phyloP scores from a whole-genome alignment of 2,329 filamentous ascomycete genomes.

The Colletotrichum eremochloae region DNA sequence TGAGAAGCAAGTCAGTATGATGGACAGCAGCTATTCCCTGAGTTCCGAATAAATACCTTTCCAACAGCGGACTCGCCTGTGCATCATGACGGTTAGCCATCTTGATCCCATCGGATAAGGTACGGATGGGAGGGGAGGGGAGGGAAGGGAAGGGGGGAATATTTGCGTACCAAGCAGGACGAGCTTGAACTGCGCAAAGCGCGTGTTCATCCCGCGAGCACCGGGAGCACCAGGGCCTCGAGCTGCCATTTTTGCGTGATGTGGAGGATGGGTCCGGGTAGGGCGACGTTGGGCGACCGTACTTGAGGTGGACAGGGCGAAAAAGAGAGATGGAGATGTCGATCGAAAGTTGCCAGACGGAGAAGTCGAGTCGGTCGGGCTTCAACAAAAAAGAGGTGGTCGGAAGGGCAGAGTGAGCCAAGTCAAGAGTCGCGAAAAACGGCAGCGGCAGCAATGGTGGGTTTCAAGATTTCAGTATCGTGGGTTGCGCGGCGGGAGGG shows the following conservation, averaged over 20 bases:
- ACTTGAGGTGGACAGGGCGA: neutral
- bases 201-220: conserved; percentile 76
- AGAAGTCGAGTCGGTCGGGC: conserved; percentile 5
- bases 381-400: neutral
- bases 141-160: too few relatives aligned
- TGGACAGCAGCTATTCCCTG: conserved; percentile 7
- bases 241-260: conserved; percentile 79
- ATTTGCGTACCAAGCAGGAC: conserved; percentile 86
- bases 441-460: conserved; percentile 16
- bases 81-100: conserved; percentile 30
- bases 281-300: conserved; percentile 18
- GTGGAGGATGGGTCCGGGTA: conserved; percentile 39
- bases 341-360: conserved; percentile 26
- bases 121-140: neutral
- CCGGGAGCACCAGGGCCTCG: conserved; percentile 70
- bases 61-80: conserved; percentile 97
- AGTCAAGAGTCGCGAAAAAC: conserved; percentile 6
- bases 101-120: neutral
- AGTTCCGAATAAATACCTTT: conserved; percentile 74
- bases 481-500: conserved; percentile 37
- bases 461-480: conserved; percentile 1
- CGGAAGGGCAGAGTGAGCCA: neutral
- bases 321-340: neutral
- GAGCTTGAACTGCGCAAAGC: conserved; percentile 99
- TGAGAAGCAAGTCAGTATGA: conserved; percentile 54